These are phyloP conservation scores for Bipolaris bicolor DNA, from an alignment of 2,329 filamentous ascomycete genomes.

Conservation along the genomic window DNA sequence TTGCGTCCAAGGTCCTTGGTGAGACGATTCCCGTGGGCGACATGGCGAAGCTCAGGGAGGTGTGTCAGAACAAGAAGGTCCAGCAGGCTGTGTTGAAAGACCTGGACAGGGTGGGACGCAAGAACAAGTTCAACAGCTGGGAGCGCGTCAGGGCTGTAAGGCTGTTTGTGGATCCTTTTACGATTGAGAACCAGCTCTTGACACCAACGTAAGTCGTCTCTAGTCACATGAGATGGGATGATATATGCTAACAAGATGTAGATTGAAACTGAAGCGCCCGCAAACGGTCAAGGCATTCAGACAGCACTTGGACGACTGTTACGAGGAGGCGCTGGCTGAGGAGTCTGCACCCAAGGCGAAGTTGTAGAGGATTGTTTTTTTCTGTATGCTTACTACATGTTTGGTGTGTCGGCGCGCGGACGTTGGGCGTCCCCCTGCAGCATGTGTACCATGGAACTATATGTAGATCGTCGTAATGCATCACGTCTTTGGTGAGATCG, in stretches of 20 bases:
- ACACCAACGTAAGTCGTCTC: constrained; percentile 77
- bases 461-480: constrained; percentile 4
- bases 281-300: constrained; percentile 69
- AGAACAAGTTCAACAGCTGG: constrained; percentile 89
- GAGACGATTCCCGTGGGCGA: constrained; percentile 70
- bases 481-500: neutral
- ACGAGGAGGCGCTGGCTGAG: constrained; percentile 59
- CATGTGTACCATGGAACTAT: constrained; percentile 1
- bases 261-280: constrained; percentile 74
- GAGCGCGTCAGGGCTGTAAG: constrained; percentile 79
- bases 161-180: constrained; percentile 87
- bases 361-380: constrained; percentile 49
- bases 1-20: constrained; percentile 77
- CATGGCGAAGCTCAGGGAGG: constrained; percentile 68
- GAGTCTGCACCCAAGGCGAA: constrained; percentile 52
- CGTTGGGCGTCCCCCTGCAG: neutral
- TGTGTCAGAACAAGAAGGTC: constrained; percentile 72
- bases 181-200: constrained; percentile 87
- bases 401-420: constrained; percentile 8
- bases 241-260: constrained; percentile 42
- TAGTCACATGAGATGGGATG: neutral
- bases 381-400: neutral
- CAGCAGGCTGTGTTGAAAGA: constrained; percentile 77
- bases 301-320: constrained; percentile 64
- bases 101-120: constrained; percentile 77